These are phyloP conservation scores for Populus nigra DNA, from an alignment of 345 rosid species.

Conservation along the genomic window DNA sequence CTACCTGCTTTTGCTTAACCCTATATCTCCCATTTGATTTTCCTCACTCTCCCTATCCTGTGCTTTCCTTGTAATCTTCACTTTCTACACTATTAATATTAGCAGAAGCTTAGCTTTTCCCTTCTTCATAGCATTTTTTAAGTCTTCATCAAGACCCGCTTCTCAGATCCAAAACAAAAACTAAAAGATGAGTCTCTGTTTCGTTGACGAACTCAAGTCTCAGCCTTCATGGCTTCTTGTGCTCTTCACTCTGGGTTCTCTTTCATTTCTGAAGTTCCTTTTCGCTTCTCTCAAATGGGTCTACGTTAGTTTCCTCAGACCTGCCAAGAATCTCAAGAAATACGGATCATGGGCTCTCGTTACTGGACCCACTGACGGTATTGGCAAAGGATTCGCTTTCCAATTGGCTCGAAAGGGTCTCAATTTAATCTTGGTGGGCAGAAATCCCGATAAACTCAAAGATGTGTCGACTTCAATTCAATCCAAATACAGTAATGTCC, in stretches of 20 bases:
- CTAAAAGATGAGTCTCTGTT: slow-evolving; percentile 49
- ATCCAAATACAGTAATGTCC: slow-evolving; percentile 42
- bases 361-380: slow-evolving; percentile 93
- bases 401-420: slow-evolving; percentile 73
- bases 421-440: slow-evolving; percentile 77
- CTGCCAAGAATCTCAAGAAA: slow-evolving; percentile 70
- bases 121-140: background rate
- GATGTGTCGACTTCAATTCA: slow-evolving; percentile 60
- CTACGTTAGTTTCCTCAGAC: slow-evolving; percentile 80
- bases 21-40: background rate
- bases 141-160: slow-evolving; percentile 11
- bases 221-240: slow-evolving; percentile 67
- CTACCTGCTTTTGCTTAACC: slow-evolving; percentile 5
- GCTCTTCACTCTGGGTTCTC: slow-evolving; percentile 57
- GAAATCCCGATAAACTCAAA: slow-evolving; percentile 63
- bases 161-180: slow-evolving; percentile 9
- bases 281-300: slow-evolving; percentile 55
- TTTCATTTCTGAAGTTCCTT: slow-evolving; percentile 44
- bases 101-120: background rate
- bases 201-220: slow-evolving; percentile 41
- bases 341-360: slow-evolving; percentile 97
- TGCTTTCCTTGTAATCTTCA: background rate
- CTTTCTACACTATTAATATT: background rate
- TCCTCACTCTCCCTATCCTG: background rate
- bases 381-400: slow-evolving; percentile 85